Conservation (phyloP, 805 yeast genomes). For the Starmerella floricola region DNA sequence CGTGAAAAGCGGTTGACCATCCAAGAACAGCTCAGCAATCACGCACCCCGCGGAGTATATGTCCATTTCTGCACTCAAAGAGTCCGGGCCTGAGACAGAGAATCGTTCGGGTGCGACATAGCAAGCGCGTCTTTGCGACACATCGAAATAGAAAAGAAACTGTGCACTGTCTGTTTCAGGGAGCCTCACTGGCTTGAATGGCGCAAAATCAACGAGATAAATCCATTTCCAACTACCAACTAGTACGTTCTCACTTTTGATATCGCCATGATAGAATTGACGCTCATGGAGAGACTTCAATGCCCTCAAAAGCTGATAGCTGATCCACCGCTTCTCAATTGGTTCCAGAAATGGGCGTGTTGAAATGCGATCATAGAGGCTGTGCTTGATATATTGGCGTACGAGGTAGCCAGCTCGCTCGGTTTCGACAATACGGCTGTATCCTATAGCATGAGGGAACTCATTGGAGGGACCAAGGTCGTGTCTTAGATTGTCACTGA, state of each 20-base stretch:
- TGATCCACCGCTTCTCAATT: conserved; percentile 73
- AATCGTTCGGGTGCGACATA: conserved; percentile 94
- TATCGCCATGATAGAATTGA: conserved; percentile 72
- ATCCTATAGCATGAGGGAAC: conserved; percentile 52
- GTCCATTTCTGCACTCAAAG: conserved; percentile 58
- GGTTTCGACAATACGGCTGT: conserved; percentile 64
- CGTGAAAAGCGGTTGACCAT: conserved; percentile 78
- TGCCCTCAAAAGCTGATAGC: conserved; percentile 63
- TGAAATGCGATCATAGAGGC: conserved; percentile 76
- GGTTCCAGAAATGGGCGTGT: conserved; percentile 76
- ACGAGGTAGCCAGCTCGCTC: conserved; percentile 85
- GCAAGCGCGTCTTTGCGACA: conserved; percentile 74
- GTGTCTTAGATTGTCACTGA: conserved; percentile 19
- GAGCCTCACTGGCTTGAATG: conserved; percentile 67
- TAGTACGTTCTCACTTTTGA: conserved; percentile 78
- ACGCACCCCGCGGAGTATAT: conserved; percentile 52
- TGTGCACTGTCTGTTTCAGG: conserved; percentile 93
- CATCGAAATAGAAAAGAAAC: conserved; percentile 84
- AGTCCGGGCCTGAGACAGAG: conserved; percentile 24
- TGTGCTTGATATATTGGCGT: conserved; percentile 66
- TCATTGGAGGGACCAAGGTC: conserved; percentile 14
- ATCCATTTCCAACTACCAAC: conserved; percentile 87
- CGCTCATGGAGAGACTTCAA: conserved; percentile 50
- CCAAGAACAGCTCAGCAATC: conserved; percentile 75
- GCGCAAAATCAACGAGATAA: conserved; percentile 68